Conservation (phyloP, 805 yeast species). For the Candida mattraensis region DNA sequence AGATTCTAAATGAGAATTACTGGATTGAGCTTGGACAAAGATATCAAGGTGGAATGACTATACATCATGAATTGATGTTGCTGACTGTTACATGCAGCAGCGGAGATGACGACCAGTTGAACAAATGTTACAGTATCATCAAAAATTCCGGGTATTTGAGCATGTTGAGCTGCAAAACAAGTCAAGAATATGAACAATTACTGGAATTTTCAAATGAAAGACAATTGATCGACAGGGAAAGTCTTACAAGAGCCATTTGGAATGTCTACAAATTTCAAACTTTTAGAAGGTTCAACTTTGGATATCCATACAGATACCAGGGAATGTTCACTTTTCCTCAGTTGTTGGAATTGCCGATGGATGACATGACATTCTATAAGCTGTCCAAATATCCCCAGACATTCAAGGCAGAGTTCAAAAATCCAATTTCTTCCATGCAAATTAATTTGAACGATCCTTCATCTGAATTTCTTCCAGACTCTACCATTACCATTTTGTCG, state of each 20-base stretch:
- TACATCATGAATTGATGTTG: conserved; percentile 29
- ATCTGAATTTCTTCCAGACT: conserved; percentile 23
- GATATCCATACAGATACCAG: conserved; percentile 34
- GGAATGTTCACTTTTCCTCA: conserved; percentile 30
- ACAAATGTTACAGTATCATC: conserved; percentile 14
- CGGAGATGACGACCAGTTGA: conserved; percentile 27
- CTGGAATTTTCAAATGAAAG: conserved; percentile 30
- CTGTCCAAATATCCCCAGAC: conserved; percentile 9
- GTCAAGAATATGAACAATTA: conserved; percentile 28
- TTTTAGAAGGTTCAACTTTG: conserved; percentile 35
- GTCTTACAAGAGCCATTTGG: conserved; percentile 38
- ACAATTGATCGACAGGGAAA: conserved; percentile 37
- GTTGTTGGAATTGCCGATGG: conserved; percentile 36
- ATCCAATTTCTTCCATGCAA: conserved; percentile 12
- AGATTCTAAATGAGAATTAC: conserved; percentile 33
- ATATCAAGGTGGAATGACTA: conserved; percentile 32
- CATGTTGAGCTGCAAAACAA: conserved; percentile 11
- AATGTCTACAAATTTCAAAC: conserved; percentile 38
- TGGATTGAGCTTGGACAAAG: conserved; percentile 39
- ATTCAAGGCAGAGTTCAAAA: conserved; percentile 17
- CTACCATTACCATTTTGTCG: conserved; percentile 31
- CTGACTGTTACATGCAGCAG: conserved; percentile 27
- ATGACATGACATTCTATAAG: conserved; percentile 27
- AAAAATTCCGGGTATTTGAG: conserved; percentile 13
- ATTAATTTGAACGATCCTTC: conserved; percentile 18